Evolutionary conservation across 2,329 filamentous ascomycete species (phyloP).

Genomic region (Colletotrichum costaricense): DNA sequence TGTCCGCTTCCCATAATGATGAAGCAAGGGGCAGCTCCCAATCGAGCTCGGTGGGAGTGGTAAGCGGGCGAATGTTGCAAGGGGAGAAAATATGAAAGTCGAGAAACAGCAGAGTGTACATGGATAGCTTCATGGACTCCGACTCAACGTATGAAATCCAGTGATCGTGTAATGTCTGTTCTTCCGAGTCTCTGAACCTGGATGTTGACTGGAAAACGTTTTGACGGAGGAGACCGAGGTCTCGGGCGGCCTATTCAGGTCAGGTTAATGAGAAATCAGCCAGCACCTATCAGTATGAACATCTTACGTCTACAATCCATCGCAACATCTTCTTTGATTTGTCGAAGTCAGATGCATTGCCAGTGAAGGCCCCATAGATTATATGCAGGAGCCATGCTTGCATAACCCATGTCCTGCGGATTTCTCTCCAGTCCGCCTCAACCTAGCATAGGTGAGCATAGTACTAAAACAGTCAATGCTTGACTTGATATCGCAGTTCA

Average conservation of each 20-base stretch:
- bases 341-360: slow-evolving; percentile 39
- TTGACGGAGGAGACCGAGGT: slow-evolving; percentile 42
- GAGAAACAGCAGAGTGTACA: slow-evolving; percentile 44
- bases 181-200: slow-evolving; percentile 63
- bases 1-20: slow-evolving; percentile 45
- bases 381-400: slow-evolving; percentile 45
- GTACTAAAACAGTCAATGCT: neutral
- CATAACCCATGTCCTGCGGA: slow-evolving; percentile 42
- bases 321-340: slow-evolving; percentile 43
- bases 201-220: slow-evolving; percentile 38
- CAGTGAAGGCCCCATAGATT: slow-evolving; percentile 44
- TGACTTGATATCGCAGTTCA: too few species aligned
- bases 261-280: neutral
- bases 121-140: slow-evolving; percentile 45
- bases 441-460: slow-evolving; percentile 36
- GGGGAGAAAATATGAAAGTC: slow-evolving; percentile 44
- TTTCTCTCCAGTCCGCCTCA: slow-evolving; percentile 37
- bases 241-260: slow-evolving; percentile 37
- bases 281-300: neutral
- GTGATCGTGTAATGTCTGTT: slow-evolving; percentile 35
- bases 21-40: slow-evolving; percentile 47
- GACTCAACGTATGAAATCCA: slow-evolving; percentile 43
- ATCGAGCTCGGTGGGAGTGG: slow-evolving; percentile 46
- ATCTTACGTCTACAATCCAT: slow-evolving; percentile 42
- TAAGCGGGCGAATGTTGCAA: slow-evolving; percentile 43